Base-by-base conservation (phyloP, 2,329 filamentous ascomycete genomes). In the Alternaria metachromatica region DNA sequence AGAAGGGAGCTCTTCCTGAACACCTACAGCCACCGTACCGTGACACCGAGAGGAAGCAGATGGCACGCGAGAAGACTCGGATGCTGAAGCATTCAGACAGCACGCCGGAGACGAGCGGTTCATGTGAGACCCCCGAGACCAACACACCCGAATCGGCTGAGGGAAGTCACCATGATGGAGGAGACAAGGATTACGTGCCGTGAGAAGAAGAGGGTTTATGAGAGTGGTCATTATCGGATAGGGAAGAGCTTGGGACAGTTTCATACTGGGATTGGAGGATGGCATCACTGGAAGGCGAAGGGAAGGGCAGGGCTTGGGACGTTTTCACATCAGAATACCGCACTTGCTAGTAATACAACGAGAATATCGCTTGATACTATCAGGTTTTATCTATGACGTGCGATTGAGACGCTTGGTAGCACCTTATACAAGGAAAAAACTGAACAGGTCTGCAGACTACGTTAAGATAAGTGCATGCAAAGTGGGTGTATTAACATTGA, bases 331-430 rank as follows among this genome's bases (percentile, higher is more conserved):
- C n/a, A 18, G 37, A 3, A 18, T 6, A 41, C 9, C 0, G 37
- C 0, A 41, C 0, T 18, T 1, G 37, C 15, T 41, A 41, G 37
- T 41, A 6, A 0, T 18, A 41, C 0, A 41, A 41, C 37, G 37
- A 41, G 37, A 41, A n/a, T 3, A 18, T 3, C 0, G 15, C 0
- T 0, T n/a, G n/a, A n/a, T n/a, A n/a, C n/a, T n/a, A n/a, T n/a
- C n/a, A n/a, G n/a, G n/a, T n/a, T n/a, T n/a, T n/a, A n/a, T n/a
- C n/a, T 10, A 41, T 41, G 33, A 5, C 6, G 6, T 33, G 2
- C 30, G 13, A 12, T 13, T 33, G 2, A 15, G 30, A 15, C 15
- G 30, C 11, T 33, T 33, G 1, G 6, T 5, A 7, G 12, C n/a
- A n/a, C n/a, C n/a, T n/a, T n/a, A n/a, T 8, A 13, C 43, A 8